Evolutionary conservation across 371 early-diverging fungal genomes (phyloP).

Genomic region (Actinomucor elegans): DNA sequence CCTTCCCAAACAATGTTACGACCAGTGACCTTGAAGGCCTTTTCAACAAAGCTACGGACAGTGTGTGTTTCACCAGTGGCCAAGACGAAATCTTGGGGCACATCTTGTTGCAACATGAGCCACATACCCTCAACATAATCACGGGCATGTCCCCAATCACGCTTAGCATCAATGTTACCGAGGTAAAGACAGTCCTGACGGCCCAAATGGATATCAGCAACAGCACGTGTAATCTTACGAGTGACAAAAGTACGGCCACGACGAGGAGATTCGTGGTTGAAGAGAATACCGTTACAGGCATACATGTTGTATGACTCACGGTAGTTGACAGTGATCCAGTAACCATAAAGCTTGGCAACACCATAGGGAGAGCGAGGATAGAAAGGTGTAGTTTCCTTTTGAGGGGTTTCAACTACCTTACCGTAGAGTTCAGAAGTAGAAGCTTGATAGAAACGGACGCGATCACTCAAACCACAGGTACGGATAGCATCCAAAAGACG

Average conservation of each 20-base stretch:
- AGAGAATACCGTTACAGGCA: constrained; percentile 84
- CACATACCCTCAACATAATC: constrained; percentile 91
- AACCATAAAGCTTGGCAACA: constrained; percentile 84
- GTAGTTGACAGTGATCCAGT: constrained; percentile 84
- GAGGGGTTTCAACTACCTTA: constrained; percentile 80
- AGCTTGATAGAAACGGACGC: constrained; percentile 84
- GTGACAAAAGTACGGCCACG: constrained; percentile 86
- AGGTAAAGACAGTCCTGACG: constrained; percentile 73
- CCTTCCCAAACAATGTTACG: constrained; percentile 80
- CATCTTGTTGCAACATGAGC: constrained; percentile 83
- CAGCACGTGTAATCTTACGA: constrained; percentile 81
- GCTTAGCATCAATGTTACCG: constrained; percentile 84
- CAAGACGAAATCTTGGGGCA: constrained; percentile 80
- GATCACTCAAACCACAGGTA: constrained; percentile 71
- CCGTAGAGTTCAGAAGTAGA: constrained; percentile 84
- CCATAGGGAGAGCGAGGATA: constrained; percentile 87
- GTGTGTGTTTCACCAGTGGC: constrained; percentile 87
- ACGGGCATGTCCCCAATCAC: constrained; percentile 90
- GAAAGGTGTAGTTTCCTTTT: constrained; percentile 85
- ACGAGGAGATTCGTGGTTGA: constrained; percentile 87
- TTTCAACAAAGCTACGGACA: constrained; percentile 82
- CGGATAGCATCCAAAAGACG: constrained; percentile 83
- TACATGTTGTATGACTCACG: constrained; percentile 83
- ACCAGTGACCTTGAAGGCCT: constrained; percentile 73
- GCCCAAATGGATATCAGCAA: constrained; percentile 75